Evolutionary conservation across 2,329 filamentous ascomycete genomes (phyloP), one percentile per base, ranked within the genome.

Genomic region (Hypoxylon sp.): DNA sequence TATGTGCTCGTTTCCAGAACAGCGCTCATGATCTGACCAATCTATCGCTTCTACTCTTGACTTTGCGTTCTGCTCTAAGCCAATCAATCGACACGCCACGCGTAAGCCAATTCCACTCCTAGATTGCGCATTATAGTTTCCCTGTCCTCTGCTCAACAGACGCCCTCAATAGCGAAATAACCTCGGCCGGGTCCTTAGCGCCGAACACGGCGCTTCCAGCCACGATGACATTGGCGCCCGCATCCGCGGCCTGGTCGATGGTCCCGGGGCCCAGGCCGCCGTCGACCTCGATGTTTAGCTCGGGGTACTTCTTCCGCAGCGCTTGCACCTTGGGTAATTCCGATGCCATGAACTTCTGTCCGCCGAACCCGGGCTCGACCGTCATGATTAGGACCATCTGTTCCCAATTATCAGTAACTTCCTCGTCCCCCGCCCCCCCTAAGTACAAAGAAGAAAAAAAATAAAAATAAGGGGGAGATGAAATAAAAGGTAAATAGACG

Each of bases 301-400:
- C 88, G 2, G 96, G 95, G 79, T 98, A 99, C 76, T 88, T 90
- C 78, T 91, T 84, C 67, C 96, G 90, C 74, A 99, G 85, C 42
- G 91, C 94, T 73, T 91, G 83, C 24, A 99, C 96, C 84, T 99
- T 99, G 78, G 95, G 94, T 73, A 99, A 88, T 83, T 97, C 94
- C 5, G 93, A 93, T 11, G 94, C 90, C 94, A 98, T 98, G 86
- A 99, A 99, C 78, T 97, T 98, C 80, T 99, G 96, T 5, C 96
- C 96, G 70, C 96, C 96, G 78, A 99, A 99, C 50, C 96, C 96
- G 48, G 96, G 96, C 82, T 99, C 89, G 47, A 99, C 96, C 0
- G 96, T 99, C 96, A 99, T 99, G 67, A 99, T 88, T 17, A 99
- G 90, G 39, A 97, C 94, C 96, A 99, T 99, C 95, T 98, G 70